Conservation (phyloP, 2,329 filamentous ascomycete species). For the Didymella keratinophila region DNA sequence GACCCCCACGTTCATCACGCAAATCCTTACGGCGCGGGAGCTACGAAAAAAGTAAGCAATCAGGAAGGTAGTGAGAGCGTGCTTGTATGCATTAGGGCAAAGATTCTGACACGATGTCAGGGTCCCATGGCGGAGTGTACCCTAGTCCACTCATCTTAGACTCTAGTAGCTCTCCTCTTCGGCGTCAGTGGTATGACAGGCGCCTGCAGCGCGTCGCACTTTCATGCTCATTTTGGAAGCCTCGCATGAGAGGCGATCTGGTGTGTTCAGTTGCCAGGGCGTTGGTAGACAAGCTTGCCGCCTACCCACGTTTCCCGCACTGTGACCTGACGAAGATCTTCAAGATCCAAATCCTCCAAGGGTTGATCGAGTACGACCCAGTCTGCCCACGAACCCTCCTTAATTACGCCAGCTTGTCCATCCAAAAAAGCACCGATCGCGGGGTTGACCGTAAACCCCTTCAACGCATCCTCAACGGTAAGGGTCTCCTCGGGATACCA, state of each 20-base stretch:
- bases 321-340: constrained; percentile 60
- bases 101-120: not conserved
- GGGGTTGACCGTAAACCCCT: constrained; percentile 68
- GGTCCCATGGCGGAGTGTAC: constrained; percentile 7
- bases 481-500: constrained; percentile 70
- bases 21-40: constrained; percentile 1
- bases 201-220: constrained; percentile 5
- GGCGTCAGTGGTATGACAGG: not conserved
- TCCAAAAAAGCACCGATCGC: constrained; percentile 69
- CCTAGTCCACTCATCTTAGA: constrained; percentile 8
- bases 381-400: constrained; percentile 69
- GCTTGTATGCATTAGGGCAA: constrained; percentile 4
- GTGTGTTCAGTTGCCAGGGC: constrained; percentile 18
- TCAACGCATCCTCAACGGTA: constrained; percentile 65
- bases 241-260: constrained; percentile 16
- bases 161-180: not conserved
- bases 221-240: not conserved
- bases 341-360: constrained; percentile 59
- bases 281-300: constrained; percentile 56
- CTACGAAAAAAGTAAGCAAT: not conserved
- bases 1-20: constrained; percentile 8
- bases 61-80: constrained; percentile 4
- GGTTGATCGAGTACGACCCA: constrained; percentile 73
- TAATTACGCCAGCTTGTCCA: constrained; percentile 65
- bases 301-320: constrained; percentile 75